phyloP scores from a whole-genome alignment of 768 basidiomycete species.

The Rhizopogon salebrosus region DNA sequence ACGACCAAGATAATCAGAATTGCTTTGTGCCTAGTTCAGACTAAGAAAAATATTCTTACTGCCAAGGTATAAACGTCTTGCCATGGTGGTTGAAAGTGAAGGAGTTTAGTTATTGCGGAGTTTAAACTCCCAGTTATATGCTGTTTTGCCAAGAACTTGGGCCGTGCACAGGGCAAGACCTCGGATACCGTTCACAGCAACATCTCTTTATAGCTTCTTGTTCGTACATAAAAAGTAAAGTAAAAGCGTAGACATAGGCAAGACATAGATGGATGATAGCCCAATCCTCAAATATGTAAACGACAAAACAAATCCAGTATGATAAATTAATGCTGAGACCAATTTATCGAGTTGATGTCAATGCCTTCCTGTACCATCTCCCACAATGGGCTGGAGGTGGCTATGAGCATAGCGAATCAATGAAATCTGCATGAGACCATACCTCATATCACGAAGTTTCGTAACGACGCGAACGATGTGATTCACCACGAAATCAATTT shows the following conservation, averaged over 20 bases:
- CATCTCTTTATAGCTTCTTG: background rate
- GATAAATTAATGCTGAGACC: slow-evolving; percentile 60
- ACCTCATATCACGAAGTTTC: slow-evolving; percentile 91
- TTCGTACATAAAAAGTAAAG: slow-evolving; percentile 8
- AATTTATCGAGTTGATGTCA: slow-evolving; percentile 91
- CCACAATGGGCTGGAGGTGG: slow-evolving; percentile 75
- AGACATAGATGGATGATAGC: background rate
- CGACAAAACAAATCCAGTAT: background rate
- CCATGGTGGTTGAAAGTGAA: slow-evolving; percentile 48
- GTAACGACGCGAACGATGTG: slow-evolving; percentile 87
- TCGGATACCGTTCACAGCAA: slow-evolving; percentile 10
- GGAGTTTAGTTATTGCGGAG: slow-evolving; percentile 24
- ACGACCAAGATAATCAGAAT: slow-evolving; percentile 1
- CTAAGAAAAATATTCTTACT: slow-evolving; percentile 40
- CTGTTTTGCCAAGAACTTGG: slow-evolving; percentile 18
- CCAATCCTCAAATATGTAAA: background rate
- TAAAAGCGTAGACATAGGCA: background rate
- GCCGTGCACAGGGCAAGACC: slow-evolving; percentile 24
- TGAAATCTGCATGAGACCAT: slow-evolving; percentile 13
- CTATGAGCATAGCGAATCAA: slow-evolving; percentile 7
- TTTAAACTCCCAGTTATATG: slow-evolving; percentile 18
- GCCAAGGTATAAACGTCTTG: slow-evolving; percentile 82
- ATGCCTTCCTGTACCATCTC: slow-evolving; percentile 99
- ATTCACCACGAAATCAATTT: slow-evolving; percentile 89
- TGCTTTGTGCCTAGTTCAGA: slow-evolving; percentile 1